These are phyloP conservation scores for Perilla frutescens DNA, from an alignment of 257 asterid genomes.

Conservation along the genomic window DNA sequence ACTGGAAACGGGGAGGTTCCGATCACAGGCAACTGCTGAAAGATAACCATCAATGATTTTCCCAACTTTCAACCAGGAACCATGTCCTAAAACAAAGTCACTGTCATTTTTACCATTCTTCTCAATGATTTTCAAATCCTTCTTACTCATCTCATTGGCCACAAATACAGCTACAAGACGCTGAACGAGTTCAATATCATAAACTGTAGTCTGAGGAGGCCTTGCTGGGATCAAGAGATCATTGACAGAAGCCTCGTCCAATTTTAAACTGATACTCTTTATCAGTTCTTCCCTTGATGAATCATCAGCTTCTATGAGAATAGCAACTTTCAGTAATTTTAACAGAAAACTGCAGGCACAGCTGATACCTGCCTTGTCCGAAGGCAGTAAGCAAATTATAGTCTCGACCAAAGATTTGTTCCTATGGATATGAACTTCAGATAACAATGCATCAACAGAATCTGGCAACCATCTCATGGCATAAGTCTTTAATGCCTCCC, in stretches of 20 bases:
- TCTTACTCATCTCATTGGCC: conserved; percentile 46
- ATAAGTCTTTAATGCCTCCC: conserved; percentile 80
- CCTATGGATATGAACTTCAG: conserved; percentile 67
- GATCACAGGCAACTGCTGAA: conserved; percentile 67
- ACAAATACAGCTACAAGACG: conserved; percentile 58
- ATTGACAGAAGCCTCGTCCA: conserved; percentile 77
- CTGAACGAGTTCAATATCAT: conserved; percentile 77
- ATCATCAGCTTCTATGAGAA: conserved; percentile 71
- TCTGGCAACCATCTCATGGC: conserved; percentile 90
- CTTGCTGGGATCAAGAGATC: conserved; percentile 83
- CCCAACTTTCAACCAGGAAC: conserved; percentile 74
- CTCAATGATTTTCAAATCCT: conserved; percentile 42
- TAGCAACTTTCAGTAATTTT: conserved; percentile 76
- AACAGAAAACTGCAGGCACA: conserved; percentile 81
- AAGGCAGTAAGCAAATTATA: conserved; percentile 79
- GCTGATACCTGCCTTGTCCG: conserved; percentile 60
- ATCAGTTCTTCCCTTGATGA: conserved; percentile 65
- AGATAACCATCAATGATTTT: conserved; percentile 73
- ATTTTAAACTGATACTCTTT: conserved; percentile 52
- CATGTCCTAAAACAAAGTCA: conserved; percentile 68
- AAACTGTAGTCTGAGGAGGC: conserved; percentile 63
- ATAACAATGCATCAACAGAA: conserved; percentile 69
- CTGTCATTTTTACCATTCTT: conserved; percentile 40
- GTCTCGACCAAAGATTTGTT: conserved; percentile 80
- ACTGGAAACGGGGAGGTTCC: conserved; percentile 50